A percentile compares a stretch with the other conserved stretches of the same genome.
Evolutionary conservation across 108 stramenopile species (phyloP).

Genomic region (Stephanodiscus minutulus): DNA sequence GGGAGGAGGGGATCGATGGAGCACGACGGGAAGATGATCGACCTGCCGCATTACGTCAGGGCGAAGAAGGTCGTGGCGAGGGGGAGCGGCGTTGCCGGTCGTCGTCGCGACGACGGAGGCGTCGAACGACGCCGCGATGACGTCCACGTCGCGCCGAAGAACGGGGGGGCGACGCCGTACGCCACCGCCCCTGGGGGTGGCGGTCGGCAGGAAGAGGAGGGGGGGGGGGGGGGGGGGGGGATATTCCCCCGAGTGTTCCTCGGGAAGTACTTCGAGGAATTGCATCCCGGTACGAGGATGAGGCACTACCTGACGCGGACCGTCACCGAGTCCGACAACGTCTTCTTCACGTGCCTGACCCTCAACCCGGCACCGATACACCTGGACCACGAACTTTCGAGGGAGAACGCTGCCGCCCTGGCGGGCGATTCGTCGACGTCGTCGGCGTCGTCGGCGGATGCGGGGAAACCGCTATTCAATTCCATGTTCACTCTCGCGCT

Average conservation of each 20-base stretch:
- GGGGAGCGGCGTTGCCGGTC: background rate
- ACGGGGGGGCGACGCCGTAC: background rate
- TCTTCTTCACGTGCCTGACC: slow-evolving; percentile 53
- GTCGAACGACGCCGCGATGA: background rate
- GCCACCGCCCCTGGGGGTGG: background rate
- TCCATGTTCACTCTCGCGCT: slow-evolving; percentile 57
- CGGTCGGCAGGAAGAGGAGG: background rate
- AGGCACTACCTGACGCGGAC: slow-evolving; percentile 45
- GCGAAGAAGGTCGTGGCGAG: slow-evolving; percentile 46
- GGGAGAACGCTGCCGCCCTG: slow-evolving; percentile 28
- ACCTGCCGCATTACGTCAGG: slow-evolving; percentile 51
- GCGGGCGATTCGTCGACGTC: too few species aligned
- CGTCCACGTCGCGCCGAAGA: background rate
- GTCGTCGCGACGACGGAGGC: background rate
- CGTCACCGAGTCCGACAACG: slow-evolving; percentile 52
- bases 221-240: background rate
- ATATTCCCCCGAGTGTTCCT: slow-evolving; percentile 40
- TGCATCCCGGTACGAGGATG: slow-evolving; percentile 35
- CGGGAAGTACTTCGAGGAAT: slow-evolving; percentile 50
- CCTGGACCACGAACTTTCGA: slow-evolving; percentile 47
- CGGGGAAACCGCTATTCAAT: slow-evolving; percentile 51
- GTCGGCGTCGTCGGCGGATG: background rate
- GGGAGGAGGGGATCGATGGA: slow-evolving; percentile 29
- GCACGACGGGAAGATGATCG: slow-evolving; percentile 46
- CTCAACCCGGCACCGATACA: slow-evolving; percentile 53